Conservation (phyloP, 2,329 filamentous ascomycete species). For the Colletotrichum tamarilloi region DNA sequence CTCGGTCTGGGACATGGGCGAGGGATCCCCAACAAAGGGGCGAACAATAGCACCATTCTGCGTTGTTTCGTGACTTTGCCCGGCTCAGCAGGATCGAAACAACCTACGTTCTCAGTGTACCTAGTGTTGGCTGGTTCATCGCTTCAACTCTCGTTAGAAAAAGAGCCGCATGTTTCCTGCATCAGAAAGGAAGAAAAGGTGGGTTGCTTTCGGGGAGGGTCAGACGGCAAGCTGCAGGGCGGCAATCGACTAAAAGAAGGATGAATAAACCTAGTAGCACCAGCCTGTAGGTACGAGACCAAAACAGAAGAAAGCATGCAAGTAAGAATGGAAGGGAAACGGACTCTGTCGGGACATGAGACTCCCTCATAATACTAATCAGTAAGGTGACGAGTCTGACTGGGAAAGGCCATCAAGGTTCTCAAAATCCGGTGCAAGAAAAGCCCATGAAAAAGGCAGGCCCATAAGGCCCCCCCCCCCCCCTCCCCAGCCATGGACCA, state of each 20-base stretch:
- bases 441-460: constrained; percentile 9
- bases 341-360: constrained; percentile 29
- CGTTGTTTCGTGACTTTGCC: neutral
- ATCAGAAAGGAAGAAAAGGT: neutral
- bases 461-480: constrained; percentile 4
- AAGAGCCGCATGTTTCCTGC: constrained; percentile 9
- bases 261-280: neutral
- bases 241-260: neutral
- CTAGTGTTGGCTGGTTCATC: neutral
- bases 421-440: neutral
- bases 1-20: constrained; percentile 6
- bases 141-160: neutral
- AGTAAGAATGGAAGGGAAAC: constrained; percentile 22
- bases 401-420: constrained; percentile 2
- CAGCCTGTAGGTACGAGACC: neutral
- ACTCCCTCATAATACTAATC: neutral
- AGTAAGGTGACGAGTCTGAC: constrained; percentile 5
- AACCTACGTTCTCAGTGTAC: neutral
- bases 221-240: constrained; percentile 25
- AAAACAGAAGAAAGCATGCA: constrained; percentile 5
- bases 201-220: constrained; percentile 18
- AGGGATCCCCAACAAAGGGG: constrained; percentile 2
- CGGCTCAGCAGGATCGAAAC: neutral
- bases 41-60: neutral
- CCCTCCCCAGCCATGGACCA: neutral